Conservation (phyloP, 257 asterid species). For the Fraxinus pennsylvanica region DNA sequence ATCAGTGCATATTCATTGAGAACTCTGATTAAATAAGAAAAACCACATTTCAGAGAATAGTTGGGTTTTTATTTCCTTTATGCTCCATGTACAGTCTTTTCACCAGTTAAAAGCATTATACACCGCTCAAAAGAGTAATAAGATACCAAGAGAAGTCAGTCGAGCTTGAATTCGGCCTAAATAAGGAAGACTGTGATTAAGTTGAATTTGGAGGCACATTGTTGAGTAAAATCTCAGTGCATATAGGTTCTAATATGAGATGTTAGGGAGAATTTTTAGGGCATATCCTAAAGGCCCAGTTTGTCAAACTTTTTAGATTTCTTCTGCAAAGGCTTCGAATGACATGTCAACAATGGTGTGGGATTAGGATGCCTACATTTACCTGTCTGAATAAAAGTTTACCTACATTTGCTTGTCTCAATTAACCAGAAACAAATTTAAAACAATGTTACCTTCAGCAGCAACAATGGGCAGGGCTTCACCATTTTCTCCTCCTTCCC, state of each 20-base stretch:
- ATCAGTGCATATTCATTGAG: not conserved
- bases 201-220: too few relatives aligned
- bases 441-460: too few relatives aligned
- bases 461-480: too few relatives aligned
- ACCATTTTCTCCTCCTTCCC: too few relatives aligned
- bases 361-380: conserved; percentile 1
- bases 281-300: too few relatives aligned
- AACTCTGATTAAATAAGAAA: not conserved
- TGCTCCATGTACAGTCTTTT: not conserved
- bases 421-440: too few relatives aligned
- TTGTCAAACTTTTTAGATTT: too few relatives aligned
- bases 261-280: too few relatives aligned
- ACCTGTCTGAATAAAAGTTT: too few relatives aligned
- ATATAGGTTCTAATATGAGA: too few relatives aligned
- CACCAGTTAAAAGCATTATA: not conserved
- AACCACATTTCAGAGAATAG: not conserved
- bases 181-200: not conserved
- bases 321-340: not conserved
- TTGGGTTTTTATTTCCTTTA: not conserved
- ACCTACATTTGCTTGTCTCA: too few relatives aligned
- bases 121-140: conserved; percentile 4
- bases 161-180: conserved; percentile 14
- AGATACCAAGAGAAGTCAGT: conserved; percentile 6
- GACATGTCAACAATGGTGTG: not conserved
- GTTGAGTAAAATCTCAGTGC: too few relatives aligned